Conservation (phyloP, 75 land plant species). For the Picea sitchensis region DNA sequence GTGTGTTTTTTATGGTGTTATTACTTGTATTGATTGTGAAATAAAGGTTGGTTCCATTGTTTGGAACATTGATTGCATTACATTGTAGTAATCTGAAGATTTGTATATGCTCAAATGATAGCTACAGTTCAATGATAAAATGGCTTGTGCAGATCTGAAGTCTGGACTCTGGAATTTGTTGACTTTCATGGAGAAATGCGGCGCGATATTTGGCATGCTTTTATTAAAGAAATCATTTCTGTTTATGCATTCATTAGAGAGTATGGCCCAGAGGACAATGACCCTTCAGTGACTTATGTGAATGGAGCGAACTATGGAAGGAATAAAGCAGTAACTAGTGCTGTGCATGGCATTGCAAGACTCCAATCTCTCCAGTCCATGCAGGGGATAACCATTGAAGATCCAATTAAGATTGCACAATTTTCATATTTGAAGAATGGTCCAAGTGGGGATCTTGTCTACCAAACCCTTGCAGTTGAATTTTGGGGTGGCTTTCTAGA, state of each 20-base stretch:
- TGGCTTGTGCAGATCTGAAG: slow-evolving; percentile 46
- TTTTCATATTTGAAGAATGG: slow-evolving; percentile 66
- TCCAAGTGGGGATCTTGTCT: slow-evolving; percentile 77
- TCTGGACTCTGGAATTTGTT: slow-evolving; percentile 84
- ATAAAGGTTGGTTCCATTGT: too few relatives aligned
- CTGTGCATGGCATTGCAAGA: slow-evolving; percentile 69
- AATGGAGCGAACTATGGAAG: slow-evolving; percentile 73
- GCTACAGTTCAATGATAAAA: too few relatives aligned
- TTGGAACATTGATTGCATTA: too few relatives aligned
- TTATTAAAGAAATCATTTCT: slow-evolving; percentile 65
- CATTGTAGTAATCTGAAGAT: too few relatives aligned
- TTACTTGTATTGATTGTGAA: neutral
- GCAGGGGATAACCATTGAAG: slow-evolving; percentile 33
- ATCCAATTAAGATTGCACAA: slow-evolving; percentile 68
- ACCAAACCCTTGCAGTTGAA: slow-evolving; percentile 74
- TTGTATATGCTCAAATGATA: too few relatives aligned
- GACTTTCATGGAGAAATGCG: slow-evolving; percentile 83
- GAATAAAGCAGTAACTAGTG: slow-evolving; percentile 44
- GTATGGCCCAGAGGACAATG: slow-evolving; percentile 67
- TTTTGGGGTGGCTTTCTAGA: slow-evolving; percentile 87
- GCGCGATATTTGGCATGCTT: slow-evolving; percentile 86
- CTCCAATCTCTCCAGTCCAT: slow-evolving; percentile 76
- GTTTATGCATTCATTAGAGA: slow-evolving; percentile 64
- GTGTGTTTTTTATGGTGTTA: slow-evolving; percentile 8
- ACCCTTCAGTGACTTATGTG: slow-evolving; percentile 44